Conservation (phyloP, 1,139 yeast species). For the Debaryomyces psychrophilus region DNA sequence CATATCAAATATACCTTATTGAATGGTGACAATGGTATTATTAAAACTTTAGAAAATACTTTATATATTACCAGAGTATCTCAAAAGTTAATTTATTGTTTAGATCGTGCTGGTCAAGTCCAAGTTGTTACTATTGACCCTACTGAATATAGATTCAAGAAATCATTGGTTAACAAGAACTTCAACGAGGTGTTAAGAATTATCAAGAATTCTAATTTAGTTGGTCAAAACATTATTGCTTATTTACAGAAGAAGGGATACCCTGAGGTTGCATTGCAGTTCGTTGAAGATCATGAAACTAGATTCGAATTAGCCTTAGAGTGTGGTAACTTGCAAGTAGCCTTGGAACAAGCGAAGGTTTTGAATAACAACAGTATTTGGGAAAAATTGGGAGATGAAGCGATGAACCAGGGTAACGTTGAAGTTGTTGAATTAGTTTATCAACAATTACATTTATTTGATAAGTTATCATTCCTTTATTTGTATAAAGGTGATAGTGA, state of each 20-base stretch:
- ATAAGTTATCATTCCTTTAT: conserved; percentile 86
- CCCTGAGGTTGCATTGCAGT: conserved; percentile 92
- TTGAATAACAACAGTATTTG: conserved; percentile 72
- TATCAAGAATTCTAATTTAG: conserved; percentile 85
- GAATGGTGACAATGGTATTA: conserved; percentile 94
- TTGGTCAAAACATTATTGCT: conserved; percentile 95
- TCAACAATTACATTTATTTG: conserved; percentile 85
- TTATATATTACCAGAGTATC: conserved; percentile 75
- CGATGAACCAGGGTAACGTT: conserved; percentile 86
- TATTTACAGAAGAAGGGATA: conserved; percentile 94
- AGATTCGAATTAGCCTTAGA: conserved; percentile 94
- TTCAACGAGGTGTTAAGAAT: conserved; percentile 90
- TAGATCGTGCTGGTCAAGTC: conserved; percentile 84
- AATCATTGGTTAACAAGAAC: conserved; percentile 85
- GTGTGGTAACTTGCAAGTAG: conserved; percentile 85
- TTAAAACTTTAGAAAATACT: conserved; percentile 91
- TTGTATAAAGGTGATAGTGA: conserved; percentile 77
- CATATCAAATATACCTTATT: conserved; percentile 92
- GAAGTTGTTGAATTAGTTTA: conserved; percentile 84
- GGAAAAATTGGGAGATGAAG: conserved; percentile 85
- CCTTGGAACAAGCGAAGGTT: conserved; percentile 85
- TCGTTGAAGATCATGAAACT: conserved; percentile 95
- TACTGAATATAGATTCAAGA: conserved; percentile 95
- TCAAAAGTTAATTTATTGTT: conserved; percentile 74
- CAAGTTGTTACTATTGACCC: conserved; percentile 85